phyloP scores from a whole-genome alignment of 441 rosid genomes.

The Lepidium campestre region DNA sequence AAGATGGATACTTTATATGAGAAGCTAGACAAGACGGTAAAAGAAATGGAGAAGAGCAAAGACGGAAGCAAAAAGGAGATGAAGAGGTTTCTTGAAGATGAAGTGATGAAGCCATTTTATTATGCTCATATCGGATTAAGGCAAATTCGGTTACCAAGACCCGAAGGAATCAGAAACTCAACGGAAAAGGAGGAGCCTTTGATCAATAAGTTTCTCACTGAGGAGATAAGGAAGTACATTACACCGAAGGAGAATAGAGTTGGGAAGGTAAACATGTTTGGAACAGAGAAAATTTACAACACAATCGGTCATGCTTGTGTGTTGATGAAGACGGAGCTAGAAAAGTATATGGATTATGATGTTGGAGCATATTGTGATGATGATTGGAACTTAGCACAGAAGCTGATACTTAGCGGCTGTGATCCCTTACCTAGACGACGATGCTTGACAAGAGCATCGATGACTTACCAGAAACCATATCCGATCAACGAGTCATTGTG shows the following conservation, averaged over 20 bases:
- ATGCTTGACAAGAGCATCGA: slow-evolving; percentile 80
- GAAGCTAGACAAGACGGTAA: slow-evolving; percentile 52
- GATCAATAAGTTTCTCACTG: slow-evolving; percentile 55
- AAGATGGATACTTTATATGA: slow-evolving; percentile 53
- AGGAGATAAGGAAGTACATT: slow-evolving; percentile 73
- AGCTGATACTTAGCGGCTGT: slow-evolving; percentile 61
- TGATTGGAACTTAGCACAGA: slow-evolving; percentile 81
- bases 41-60: slow-evolving; percentile 56
- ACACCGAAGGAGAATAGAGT: slow-evolving; percentile 58
- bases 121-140: slow-evolving; percentile 54
- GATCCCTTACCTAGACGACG: slow-evolving; percentile 83
- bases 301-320: slow-evolving; percentile 82
- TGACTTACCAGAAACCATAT: slow-evolving; percentile 66
- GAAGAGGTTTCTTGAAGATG: slow-evolving; percentile 53
- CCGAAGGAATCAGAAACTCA: slow-evolving; percentile 37
- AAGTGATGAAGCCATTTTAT: slow-evolving; percentile 68
- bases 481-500: slow-evolving; percentile 77
- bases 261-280: slow-evolving; percentile 63
- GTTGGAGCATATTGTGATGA: slow-evolving; percentile 80
- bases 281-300: slow-evolving; percentile 56
- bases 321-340: slow-evolving; percentile 55
- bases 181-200: slow-evolving; percentile 55
- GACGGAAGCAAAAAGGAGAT: slow-evolving; percentile 42
- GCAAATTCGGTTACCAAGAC: slow-evolving; percentile 58
- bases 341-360: slow-evolving; percentile 82